Evolutionary conservation across 257 asterid species (phyloP).

Genomic region (Nicotiana attenuata): DNA sequence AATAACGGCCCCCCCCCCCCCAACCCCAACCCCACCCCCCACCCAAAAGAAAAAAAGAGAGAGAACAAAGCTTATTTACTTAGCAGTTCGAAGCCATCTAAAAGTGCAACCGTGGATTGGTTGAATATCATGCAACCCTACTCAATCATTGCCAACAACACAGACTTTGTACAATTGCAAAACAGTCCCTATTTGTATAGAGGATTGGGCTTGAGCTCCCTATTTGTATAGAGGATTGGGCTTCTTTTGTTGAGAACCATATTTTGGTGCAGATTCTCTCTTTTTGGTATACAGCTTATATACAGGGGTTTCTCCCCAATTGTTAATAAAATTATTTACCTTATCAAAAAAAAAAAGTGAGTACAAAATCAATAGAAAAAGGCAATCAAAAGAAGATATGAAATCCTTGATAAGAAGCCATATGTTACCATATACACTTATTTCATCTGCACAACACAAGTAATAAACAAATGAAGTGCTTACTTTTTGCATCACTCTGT

Average conservation of each 20-base stretch:
- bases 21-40: neutral
- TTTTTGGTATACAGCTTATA: too few relatives aligned
- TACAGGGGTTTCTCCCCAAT: too few relatives aligned
- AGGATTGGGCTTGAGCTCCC: too few relatives aligned
- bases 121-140: neutral
- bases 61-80: neutral
- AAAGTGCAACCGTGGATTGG: neutral
- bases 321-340: too few relatives aligned
- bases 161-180: too few relatives aligned
- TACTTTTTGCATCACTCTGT: constrained; percentile 32
- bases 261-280: too few relatives aligned
- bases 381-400: neutral
- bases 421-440: neutral
- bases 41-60: neutral
- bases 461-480: constrained; percentile 18
- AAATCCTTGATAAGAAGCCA: neutral
- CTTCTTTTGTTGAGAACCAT: too few relatives aligned
- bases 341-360: neutral
- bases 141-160: neutral
- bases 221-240: too few relatives aligned
- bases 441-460: neutral
- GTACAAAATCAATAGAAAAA: neutral
- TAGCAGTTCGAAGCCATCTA: neutral
- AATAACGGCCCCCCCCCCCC: neutral
- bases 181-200: too few relatives aligned